Percentiles rank a stretch among this genome's conserved stretches.
Evolutionary conservation across 139 green algal genomes (phyloP).

Genomic region (Spirogloea muscicola): DNA sequence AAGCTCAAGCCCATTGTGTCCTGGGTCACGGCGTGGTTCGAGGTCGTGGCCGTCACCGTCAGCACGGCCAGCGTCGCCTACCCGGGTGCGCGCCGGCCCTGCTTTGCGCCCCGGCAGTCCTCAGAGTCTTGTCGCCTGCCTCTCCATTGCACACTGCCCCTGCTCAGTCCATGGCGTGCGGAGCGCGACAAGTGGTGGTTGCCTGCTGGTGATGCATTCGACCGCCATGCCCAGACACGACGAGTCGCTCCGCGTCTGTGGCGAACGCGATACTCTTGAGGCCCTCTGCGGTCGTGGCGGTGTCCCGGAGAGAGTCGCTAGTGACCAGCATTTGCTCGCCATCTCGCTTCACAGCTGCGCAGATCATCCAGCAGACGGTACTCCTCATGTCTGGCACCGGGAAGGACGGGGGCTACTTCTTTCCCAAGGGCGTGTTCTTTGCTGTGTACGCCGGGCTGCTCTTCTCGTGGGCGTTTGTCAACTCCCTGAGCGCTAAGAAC

Average conservation of each 20-base stretch:
- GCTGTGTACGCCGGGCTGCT: constrained; percentile 7
- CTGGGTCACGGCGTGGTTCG: constrained; percentile 25
- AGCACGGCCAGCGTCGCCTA: constrained; percentile 11
- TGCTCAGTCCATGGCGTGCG: no score
- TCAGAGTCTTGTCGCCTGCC: no score
- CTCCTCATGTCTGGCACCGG: constrained; percentile 1
- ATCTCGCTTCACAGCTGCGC: constrained; percentile 10
- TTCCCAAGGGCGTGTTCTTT: constrained; percentile 21
- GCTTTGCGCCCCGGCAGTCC: no score
- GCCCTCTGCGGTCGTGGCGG: no score
- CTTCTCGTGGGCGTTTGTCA: constrained; percentile 22
- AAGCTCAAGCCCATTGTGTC: background rate
- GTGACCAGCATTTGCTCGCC: constrained; percentile 1
- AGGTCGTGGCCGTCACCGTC: constrained; percentile 15
- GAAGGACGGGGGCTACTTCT: constrained; percentile 12
- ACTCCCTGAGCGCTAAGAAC: constrained; percentile 12
- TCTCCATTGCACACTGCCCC: no score
- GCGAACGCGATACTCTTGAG: no score
- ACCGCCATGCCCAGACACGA: no score
- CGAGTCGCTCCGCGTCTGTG: no score
- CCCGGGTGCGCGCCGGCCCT: constrained; percentile 3
- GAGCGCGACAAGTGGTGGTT: no score
- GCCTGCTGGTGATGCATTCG: no score
- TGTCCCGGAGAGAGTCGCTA: no score
- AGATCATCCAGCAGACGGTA: constrained; percentile 11